Conservation (phyloP, 805 yeast genomes). For the Metschnikowia koreensis region DNA sequence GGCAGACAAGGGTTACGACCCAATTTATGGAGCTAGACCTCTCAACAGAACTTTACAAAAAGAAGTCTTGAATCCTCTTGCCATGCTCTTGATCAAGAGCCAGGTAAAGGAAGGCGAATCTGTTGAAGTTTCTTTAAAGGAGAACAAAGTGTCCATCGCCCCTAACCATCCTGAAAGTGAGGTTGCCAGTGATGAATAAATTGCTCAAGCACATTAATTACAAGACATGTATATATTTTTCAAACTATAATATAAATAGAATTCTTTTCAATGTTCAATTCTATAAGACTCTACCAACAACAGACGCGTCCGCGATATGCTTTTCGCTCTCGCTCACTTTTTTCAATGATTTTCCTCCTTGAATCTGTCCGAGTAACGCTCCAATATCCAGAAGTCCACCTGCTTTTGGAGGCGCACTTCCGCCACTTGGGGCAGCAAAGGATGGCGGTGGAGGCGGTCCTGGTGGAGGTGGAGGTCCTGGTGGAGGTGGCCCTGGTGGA, state of each 20-base stretch:
- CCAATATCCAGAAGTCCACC: constrained; percentile 33
- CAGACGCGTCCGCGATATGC: constrained; percentile 44
- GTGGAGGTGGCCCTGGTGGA: constrained; percentile 10
- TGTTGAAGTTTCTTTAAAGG: constrained; percentile 27
- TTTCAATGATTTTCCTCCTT: constrained; percentile 49
- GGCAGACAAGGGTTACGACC: constrained; percentile 85
- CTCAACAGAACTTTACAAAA: constrained; percentile 86
- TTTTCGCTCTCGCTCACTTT: constrained; percentile 51
- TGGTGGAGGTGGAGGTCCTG: constrained; percentile 13
- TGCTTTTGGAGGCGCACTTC: constrained; percentile 29
- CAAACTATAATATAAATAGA: not conserved
- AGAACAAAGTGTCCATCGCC: constrained; percentile 25
- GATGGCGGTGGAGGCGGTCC: constrained; percentile 15
- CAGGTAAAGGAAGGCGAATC: constrained; percentile 48
- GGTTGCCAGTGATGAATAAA: not conserved
- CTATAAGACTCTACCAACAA: constrained; percentile 50
- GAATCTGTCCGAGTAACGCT: constrained; percentile 58
- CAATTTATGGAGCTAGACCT: constrained; percentile 93
- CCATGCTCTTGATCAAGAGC: constrained; percentile 75
- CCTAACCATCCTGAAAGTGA: constrained; percentile 32
- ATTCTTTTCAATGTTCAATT: not conserved
- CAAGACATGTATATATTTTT: not conserved
- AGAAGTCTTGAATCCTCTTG: constrained; percentile 83
- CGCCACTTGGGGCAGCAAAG: constrained; percentile 18
- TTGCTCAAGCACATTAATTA: not conserved